These are phyloP conservation scores for Aspergillus jensenii DNA, from an alignment of 2,329 filamentous ascomycete genomes.

Conservation along the genomic window DNA sequence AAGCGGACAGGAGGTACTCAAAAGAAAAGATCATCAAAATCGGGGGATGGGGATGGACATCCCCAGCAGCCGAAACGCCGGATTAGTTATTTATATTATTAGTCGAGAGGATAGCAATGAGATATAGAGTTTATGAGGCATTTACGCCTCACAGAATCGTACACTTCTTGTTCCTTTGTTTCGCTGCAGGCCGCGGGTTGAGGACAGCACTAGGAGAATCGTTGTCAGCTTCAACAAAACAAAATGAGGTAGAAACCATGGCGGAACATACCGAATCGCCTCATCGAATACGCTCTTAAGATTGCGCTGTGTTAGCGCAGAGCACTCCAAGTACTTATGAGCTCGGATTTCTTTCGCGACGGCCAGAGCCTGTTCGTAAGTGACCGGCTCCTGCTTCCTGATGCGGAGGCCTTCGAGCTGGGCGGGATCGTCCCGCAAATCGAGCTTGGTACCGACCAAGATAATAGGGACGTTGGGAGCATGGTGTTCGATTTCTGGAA, in stretches of 20 bases:
- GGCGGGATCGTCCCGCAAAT: constrained; percentile 83
- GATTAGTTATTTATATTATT: constrained; percentile 42
- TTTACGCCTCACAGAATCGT: constrained; percentile 40
- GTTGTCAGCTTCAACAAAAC: neutral
- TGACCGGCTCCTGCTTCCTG: constrained; percentile 96
- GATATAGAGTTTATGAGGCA: constrained; percentile 1
- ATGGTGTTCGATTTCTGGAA: constrained; percentile 95
- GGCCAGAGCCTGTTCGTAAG: constrained; percentile 85
- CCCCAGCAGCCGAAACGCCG: constrained; percentile 35
- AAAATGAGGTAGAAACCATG: neutral
- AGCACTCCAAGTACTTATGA: constrained; percentile 97
- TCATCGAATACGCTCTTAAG: constrained; percentile 99
- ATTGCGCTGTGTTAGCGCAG: constrained; percentile 92
- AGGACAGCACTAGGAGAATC: constrained; percentile 43
- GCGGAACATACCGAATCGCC: constrained; percentile 77
- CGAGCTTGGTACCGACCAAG: constrained; percentile 93
- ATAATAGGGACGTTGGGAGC: constrained; percentile 95
- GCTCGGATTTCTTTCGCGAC: constrained; percentile 93
- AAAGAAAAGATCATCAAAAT: constrained; percentile 25
- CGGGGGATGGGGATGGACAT: constrained; percentile 19
- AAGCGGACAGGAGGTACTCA: constrained; percentile 12
- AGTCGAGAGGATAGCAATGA: constrained; percentile 21
- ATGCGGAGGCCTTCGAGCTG: constrained; percentile 79
- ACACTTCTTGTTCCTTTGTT: constrained; percentile 49
- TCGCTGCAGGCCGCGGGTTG: constrained; percentile 47